Evolutionary conservation across 208 protist genomes (phyloP), one percentile per base, ranked within the genome.

Genomic region (Leishmania tarentolae): DNA sequence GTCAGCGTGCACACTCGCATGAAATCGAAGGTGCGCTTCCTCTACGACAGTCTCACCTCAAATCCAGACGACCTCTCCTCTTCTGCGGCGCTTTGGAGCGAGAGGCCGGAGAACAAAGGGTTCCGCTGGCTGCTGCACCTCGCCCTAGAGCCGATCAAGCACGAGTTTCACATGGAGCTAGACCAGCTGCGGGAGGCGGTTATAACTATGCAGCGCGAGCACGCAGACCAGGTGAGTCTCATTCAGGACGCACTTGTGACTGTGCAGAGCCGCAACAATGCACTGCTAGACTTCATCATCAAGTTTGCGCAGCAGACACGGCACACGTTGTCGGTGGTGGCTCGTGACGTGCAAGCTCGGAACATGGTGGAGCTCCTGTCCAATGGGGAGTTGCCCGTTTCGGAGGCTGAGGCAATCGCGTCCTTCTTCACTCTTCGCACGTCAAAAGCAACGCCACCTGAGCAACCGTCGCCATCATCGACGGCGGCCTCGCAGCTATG

Each of bases 241-340:
- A 47, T 91, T n/a, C 44, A 76, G 37, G 66, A 75, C 28, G 83
- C 82, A 13, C 74, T 91, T 28, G 19, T 66, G 21, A 53, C 75
- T 13, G 50, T 87, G 28, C 86, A 91, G 56, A 86, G 76, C 68
- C 83, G 88, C 61, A 87, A 79, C 53, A 84, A 91, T 65, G 88
- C 71, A 50, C 57, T 91, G 57, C 80, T 87, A 8, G 86, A 91
- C 82, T 91, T 88, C 65, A 79, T 91, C 74, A 69, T 75, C 52
- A 86, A 80, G 15, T 89, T 81, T 70, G 83, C 86, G 70, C 50
- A 75, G 57, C 71, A 82, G 61, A 75, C 82, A 66, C 69, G 57
- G 73, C 59, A 70, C 6, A 85, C 78, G 2, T 66, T 85, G 7
- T 52, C 70, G 40, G 77, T 82, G 53, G 73, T 85, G 28, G 31